These are phyloP conservation scores for Gonapodya sp. DNA, from an alignment of 192 early-diverging fungal genomes.

Conservation along the genomic window DNA sequence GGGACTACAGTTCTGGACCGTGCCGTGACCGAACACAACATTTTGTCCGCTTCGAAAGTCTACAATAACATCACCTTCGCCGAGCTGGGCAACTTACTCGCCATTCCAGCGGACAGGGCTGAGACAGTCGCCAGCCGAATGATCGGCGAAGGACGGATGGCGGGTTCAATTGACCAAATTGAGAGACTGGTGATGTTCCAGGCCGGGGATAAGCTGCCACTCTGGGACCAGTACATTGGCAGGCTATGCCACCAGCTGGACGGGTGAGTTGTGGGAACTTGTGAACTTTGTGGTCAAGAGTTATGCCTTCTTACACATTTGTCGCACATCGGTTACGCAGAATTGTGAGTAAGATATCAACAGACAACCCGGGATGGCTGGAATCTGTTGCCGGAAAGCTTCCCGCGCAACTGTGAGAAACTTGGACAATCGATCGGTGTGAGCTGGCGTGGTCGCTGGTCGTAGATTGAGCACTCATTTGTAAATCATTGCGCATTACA, in stretches of 20 bases:
- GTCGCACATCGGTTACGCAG: not conserved
- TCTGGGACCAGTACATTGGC: conserved; percentile 36
- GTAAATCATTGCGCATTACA: too few species aligned
- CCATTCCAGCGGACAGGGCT: conserved; percentile 66
- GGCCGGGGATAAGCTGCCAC: conserved; percentile 10
- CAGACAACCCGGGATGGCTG: not conserved
- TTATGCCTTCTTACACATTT: not conserved
- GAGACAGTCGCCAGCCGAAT: conserved; percentile 77
- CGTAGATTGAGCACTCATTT: too few species aligned
- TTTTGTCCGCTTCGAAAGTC: conserved; percentile 73
- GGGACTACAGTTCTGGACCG: conserved; percentile 75
- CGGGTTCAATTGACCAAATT: conserved; percentile 87
- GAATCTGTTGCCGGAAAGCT: not conserved
- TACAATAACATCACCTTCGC: conserved; percentile 89
- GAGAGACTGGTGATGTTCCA: conserved; percentile 71
- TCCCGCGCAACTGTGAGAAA: not conserved
- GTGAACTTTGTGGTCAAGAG: too few species aligned
- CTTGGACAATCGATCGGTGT: too few species aligned
- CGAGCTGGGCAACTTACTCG: conserved; percentile 69
- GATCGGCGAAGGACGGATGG: conserved; percentile 84
- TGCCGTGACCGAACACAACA: conserved; percentile 92
- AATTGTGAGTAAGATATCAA: not conserved
- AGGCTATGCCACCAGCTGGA: conserved; percentile 41
- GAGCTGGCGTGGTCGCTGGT: too few species aligned
- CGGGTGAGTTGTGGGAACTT: not conserved